Conservation (phyloP, 495 filamentous ascomycete species). For the Hypoxylon fuscum region DNA sequence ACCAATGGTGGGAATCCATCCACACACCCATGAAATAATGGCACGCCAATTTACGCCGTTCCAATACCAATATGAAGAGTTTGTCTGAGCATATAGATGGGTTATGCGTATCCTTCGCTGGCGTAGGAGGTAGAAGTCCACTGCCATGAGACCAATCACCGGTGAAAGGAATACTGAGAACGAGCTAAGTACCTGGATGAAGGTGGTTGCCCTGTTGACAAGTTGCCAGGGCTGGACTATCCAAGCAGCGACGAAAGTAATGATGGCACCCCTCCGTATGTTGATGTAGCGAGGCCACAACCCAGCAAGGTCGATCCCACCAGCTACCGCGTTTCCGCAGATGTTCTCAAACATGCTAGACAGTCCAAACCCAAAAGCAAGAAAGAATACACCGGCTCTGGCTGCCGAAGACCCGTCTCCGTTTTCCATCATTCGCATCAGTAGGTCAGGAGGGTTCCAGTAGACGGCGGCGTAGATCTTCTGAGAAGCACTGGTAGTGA, state of each 20-base stretch:
- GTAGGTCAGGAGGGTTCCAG: slow-evolving; percentile 50
- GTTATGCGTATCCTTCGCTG: slow-evolving; percentile 43
- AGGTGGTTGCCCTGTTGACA: slow-evolving; percentile 58
- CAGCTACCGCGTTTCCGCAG: slow-evolving; percentile 41
- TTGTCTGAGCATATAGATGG: slow-evolving; percentile 39
- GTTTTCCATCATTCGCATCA: slow-evolving; percentile 39
- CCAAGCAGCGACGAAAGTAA: slow-evolving; percentile 53
- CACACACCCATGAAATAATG: slow-evolving; percentile 46
- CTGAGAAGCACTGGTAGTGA: slow-evolving; percentile 49
- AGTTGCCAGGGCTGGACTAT: slow-evolving; percentile 61
- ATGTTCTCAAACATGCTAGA: slow-evolving; percentile 43
- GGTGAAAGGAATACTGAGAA: slow-evolving; percentile 61
- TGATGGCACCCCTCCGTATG: slow-evolving; percentile 57
- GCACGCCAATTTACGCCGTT: slow-evolving; percentile 49
- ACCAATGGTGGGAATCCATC: slow-evolving; percentile 47
- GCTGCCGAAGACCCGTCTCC: slow-evolving; percentile 42
- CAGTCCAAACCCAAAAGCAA: slow-evolving; percentile 41
- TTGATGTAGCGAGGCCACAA: slow-evolving; percentile 60
- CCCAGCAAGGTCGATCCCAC: slow-evolving; percentile 57
- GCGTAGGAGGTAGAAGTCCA: slow-evolving; percentile 47
- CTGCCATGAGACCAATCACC: slow-evolving; percentile 43
- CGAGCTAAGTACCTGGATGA: slow-evolving; percentile 59
- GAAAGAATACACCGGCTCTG: slow-evolving; percentile 50
- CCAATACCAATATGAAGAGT: slow-evolving; percentile 48
- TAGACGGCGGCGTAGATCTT: slow-evolving; percentile 53